phyloP scores from a whole-genome alignment of 2,329 filamentous ascomycete genomes.

The Hymenoscyphus infarciens region DNA sequence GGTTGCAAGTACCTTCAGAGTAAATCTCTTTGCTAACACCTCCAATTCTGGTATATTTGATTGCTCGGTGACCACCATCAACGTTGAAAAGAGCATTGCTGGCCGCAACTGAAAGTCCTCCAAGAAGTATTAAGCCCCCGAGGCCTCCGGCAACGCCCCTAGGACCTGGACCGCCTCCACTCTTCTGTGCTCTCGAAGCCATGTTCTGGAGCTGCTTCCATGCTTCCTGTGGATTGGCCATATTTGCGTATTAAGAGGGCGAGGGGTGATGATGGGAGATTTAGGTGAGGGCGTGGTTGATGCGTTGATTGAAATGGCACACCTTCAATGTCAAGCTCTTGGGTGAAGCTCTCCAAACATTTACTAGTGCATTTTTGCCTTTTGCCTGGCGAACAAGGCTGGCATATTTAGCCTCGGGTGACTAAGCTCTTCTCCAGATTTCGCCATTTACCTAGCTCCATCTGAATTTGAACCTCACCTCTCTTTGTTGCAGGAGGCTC shows the following conservation, averaged over 20 bases:
- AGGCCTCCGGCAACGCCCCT: slow-evolving; percentile 52
- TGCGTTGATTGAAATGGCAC: background rate
- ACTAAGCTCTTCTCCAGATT: slow-evolving; percentile 10
- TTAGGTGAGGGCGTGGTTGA: background rate
- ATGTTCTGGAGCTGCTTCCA: slow-evolving; percentile 60
- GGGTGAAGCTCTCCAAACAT: slow-evolving; percentile 16
- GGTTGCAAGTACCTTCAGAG: slow-evolving; percentile 65
- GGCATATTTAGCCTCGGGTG: background rate
- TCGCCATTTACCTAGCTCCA: background rate
- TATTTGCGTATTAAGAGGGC: slow-evolving; percentile 21
- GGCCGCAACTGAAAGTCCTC: slow-evolving; percentile 50
- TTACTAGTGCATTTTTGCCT: slow-evolving; percentile 26
- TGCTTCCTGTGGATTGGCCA: slow-evolving; percentile 56
- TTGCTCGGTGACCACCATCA: slow-evolving; percentile 96
- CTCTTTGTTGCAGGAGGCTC: background rate
- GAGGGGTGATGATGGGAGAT: slow-evolving; percentile 3
- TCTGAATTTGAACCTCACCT: slow-evolving; percentile 9
- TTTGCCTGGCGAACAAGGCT: slow-evolving; percentile 2
- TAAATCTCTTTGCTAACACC: slow-evolving; percentile 98
- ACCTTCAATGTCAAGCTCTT: background rate
- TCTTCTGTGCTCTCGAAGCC: slow-evolving; percentile 53
- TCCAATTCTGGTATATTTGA: slow-evolving; percentile 92
- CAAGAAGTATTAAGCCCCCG: slow-evolving; percentile 50
- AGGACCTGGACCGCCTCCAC: slow-evolving; percentile 42
- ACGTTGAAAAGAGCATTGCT: slow-evolving; percentile 70